Percentiles rank a stretch among this genome's conserved stretches.
Conservation (phyloP, 2,329 filamentous ascomycete species). For the Xylaria digitata region DNA sequence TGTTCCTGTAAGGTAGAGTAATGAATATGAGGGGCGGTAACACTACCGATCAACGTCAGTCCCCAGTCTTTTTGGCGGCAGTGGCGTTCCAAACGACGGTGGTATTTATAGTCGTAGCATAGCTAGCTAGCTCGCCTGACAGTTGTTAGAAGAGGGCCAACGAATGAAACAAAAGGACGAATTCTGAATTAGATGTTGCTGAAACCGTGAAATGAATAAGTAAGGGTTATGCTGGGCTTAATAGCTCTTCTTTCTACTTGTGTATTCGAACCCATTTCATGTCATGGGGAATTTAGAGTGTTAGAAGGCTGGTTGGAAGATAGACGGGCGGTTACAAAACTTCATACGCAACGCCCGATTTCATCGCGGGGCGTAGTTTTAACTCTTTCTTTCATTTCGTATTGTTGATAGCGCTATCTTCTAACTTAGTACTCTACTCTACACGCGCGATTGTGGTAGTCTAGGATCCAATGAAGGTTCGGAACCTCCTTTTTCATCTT, state of each 20-base stretch:
- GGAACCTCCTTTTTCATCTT: neutral
- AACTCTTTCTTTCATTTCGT: too few species aligned
- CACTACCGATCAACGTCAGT: constrained; percentile 17
- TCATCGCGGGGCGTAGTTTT: too few species aligned
- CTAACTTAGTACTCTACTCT: neutral
- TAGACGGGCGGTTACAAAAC: too few species aligned
- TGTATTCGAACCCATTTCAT: neutral
- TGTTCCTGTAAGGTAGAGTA: constrained; percentile 17
- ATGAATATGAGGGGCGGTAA: constrained; percentile 19
- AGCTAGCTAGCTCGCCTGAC: constrained; percentile 18
- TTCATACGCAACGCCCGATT: too few species aligned
- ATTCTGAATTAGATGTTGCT: neutral
- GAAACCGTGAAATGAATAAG: neutral
- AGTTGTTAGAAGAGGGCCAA: constrained; percentile 17
- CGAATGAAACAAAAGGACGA: constrained; percentile 29
- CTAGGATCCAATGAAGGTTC: neutral
- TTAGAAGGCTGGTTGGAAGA: too few species aligned
- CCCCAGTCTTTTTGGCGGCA: constrained; percentile 7
- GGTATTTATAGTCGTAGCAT: constrained; percentile 13
- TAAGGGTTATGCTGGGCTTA: neutral
- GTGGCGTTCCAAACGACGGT: constrained; percentile 19
- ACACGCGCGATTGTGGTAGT: neutral
- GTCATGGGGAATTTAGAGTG: too few species aligned
- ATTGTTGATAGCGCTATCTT: neutral
- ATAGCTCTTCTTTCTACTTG: neutral